Evolutionary conservation across 768 basidiomycete species (phyloP).

Genomic region (Sporobolomyces phaffii): DNA sequence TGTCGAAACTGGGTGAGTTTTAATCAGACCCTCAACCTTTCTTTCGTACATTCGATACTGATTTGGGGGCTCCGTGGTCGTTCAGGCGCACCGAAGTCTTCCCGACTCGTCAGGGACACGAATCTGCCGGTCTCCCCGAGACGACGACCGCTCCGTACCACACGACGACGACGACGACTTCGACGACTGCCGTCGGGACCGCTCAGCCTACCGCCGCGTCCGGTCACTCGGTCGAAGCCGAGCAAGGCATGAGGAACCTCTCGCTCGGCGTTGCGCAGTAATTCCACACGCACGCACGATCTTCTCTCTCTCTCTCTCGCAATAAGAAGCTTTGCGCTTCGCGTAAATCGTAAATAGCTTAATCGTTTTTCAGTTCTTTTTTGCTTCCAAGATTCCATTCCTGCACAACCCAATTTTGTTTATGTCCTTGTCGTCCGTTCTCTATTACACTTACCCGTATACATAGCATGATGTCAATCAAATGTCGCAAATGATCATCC

Average conservation of each 20-base stretch:
- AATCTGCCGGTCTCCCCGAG: not conserved
- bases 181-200: too few relatives aligned
- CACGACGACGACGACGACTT: not conserved
- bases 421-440: too few relatives aligned
- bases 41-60: not conserved
- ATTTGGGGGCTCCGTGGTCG: not conserved
- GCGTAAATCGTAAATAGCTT: too few relatives aligned
- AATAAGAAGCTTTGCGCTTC: too few relatives aligned
- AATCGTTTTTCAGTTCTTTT: too few relatives aligned
- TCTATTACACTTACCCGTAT: too few relatives aligned
- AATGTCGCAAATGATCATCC: too few relatives aligned
- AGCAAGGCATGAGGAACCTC: conserved; percentile 6
- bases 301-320: too few relatives aligned
- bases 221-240: not conserved
- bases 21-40: not conserved
- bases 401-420: too few relatives aligned
- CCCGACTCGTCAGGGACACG: not conserved
- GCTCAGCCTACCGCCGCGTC: not conserved
- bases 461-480: too few relatives aligned
- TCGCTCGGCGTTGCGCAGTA: conserved; percentile 3
- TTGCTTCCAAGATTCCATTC: too few relatives aligned
- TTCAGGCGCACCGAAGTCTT: conserved; percentile 8
- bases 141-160: not conserved
- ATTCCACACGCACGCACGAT: too few relatives aligned
- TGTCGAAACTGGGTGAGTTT: not conserved